phyloP scores from a whole-genome alignment of 2,329 filamentous ascomycete species.

The Corynespora cassiicola region DNA sequence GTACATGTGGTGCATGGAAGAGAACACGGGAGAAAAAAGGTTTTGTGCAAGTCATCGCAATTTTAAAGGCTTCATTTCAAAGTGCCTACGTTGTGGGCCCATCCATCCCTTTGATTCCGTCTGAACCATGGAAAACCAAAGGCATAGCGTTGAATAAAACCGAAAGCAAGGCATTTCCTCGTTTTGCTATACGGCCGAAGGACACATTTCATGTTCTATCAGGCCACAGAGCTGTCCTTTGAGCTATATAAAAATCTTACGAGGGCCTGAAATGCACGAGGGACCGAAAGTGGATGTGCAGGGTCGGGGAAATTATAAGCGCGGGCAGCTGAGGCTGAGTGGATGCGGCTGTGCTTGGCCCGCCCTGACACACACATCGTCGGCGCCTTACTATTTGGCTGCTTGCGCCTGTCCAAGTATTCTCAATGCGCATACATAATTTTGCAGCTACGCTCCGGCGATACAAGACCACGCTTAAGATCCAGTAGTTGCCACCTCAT shows the following conservation, averaged over 20 bases:
- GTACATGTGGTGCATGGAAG: too few species aligned
- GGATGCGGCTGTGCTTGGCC: conserved; percentile 28
- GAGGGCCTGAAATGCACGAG: too few species aligned
- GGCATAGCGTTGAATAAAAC: conserved; percentile 19
- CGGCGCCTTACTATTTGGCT: conserved; percentile 29
- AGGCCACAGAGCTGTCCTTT: neutral
- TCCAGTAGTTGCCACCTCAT: conserved; percentile 25
- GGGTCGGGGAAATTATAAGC: conserved; percentile 1
- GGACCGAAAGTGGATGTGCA: too few species aligned
- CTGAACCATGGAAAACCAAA: conserved; percentile 13
- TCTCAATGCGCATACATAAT: conserved; percentile 31
- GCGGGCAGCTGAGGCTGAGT: conserved; percentile 36
- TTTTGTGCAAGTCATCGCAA: too few species aligned
- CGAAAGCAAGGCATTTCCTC: neutral
- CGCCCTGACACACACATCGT: conserved; percentile 25
- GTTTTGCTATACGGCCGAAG: conserved; percentile 1
- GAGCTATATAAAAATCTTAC: conserved; percentile 5
- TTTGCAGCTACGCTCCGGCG: conserved; percentile 31
- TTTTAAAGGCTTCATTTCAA: too few species aligned
- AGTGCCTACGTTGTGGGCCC: too few species aligned
- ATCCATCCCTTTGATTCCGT: too few species aligned
- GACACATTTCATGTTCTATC: neutral
- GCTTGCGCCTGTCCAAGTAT: conserved; percentile 21
- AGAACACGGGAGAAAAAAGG: too few species aligned
- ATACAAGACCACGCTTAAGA: conserved; percentile 39